Conservation (phyloP, 305 asterid genomes). For the Rubia peregrina region DNA sequence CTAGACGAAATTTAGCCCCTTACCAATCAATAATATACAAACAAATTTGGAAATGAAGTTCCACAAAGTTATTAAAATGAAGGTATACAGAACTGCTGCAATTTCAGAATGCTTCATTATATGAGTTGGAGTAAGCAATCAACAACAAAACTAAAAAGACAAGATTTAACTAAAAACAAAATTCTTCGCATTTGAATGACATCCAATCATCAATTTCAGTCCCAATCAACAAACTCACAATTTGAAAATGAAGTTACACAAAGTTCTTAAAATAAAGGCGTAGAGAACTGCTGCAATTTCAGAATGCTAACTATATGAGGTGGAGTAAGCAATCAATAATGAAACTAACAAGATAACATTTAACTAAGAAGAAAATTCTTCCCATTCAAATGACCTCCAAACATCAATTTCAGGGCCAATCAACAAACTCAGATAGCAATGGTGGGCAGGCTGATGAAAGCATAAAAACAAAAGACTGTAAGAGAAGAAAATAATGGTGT, state of each 20-base stretch:
- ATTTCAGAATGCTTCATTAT: background rate
- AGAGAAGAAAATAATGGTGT: background rate
- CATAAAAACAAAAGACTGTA: background rate
- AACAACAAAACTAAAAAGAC: too few species aligned
- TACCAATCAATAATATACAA: background rate
- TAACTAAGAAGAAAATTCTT: too few species aligned
- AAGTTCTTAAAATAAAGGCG: background rate
- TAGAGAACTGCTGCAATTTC: background rate
- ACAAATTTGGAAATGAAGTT: background rate
- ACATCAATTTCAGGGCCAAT: too few species aligned
- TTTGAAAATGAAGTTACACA: background rate
- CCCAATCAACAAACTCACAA: background rate
- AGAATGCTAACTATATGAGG: background rate
- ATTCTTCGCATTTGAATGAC: too few species aligned
- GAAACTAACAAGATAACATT: too few species aligned
- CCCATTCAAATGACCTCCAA: too few species aligned
- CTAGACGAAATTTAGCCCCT: background rate
- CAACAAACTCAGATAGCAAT: background rate
- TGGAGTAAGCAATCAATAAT: too few species aligned
- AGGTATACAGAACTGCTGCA: background rate
- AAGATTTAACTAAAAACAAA: too few species aligned
- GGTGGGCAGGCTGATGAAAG: background rate
- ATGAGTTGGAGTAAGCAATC: too few species aligned
- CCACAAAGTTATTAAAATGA: background rate
- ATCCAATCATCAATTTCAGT: too few species aligned